A percentile compares a stretch with the other conserved stretches of the same genome.
Evolutionary conservation across 2,329 filamentous ascomycete species (phyloP).

Genomic region (Beauveria pseudobassiana): DNA sequence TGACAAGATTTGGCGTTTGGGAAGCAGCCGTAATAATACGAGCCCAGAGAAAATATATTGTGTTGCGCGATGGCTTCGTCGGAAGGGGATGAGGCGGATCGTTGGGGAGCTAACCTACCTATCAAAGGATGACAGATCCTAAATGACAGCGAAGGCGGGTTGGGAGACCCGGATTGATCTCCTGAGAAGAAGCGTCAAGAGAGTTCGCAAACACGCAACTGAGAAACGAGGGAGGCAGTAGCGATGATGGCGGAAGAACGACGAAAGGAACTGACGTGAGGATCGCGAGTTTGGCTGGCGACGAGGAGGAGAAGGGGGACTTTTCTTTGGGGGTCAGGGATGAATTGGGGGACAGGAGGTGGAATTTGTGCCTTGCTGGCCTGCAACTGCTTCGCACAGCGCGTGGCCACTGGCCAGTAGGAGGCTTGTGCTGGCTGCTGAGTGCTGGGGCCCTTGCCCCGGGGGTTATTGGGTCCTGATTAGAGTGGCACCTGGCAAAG

Average conservation of each 20-base stretch:
- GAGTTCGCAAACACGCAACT: conserved; percentile 11
- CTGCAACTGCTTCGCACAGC: conserved; percentile 2
- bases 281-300: conserved; percentile 14
- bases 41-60: background rate
- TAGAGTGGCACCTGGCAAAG: conserved; percentile 19
- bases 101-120: conserved; percentile 1
- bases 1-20: background rate
- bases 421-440: conserved; percentile 4
- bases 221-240: conserved; percentile 25
- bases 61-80: conserved; percentile 1
- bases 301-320: conserved; percentile 17
- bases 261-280: conserved; percentile 18
- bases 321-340: conserved; percentile 19
- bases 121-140: conserved; percentile 10
- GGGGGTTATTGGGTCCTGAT: conserved; percentile 13
- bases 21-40: background rate
- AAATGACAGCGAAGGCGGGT: conserved; percentile 1
- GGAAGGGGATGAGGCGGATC: background rate
- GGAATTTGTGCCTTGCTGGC: conserved; percentile 27
- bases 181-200: conserved; percentile 1
- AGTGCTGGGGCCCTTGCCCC: conserved; percentile 19
- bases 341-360: conserved; percentile 16
- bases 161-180: background rate
- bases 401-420: background rate
- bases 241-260: conserved; percentile 27